Evolutionary conservation across 2,329 filamentous ascomycete species (phyloP).

Genomic region (Fusarium buxicola): DNA sequence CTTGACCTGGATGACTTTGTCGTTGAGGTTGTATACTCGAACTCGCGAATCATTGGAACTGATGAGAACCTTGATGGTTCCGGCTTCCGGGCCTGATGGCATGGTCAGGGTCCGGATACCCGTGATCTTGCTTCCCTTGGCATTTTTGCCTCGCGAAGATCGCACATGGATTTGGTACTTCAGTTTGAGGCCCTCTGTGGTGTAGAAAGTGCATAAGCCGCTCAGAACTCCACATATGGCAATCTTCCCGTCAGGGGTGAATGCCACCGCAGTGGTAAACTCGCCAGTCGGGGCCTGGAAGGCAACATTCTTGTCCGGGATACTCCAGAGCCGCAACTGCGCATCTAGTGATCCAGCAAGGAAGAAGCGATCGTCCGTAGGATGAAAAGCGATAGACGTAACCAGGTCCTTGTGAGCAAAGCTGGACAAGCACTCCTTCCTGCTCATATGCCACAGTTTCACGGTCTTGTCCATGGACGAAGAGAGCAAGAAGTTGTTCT

Average conservation of each 20-base stretch:
- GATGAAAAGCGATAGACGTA: constrained; percentile 94
- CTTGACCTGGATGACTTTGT: constrained; percentile 88
- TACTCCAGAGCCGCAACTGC: constrained; percentile 92
- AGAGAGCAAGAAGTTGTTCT: constrained; percentile 96
- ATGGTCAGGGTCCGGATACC: constrained; percentile 82
- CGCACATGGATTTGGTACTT: constrained; percentile 92
- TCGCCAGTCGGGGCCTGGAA: constrained; percentile 82
- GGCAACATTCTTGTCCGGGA: constrained; percentile 93
- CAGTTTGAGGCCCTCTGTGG: constrained; percentile 88
- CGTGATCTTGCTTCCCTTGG: constrained; percentile 97
- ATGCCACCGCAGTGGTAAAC: constrained; percentile 93
- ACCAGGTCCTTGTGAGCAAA: constrained; percentile 97
- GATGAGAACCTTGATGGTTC: constrained; percentile 84
- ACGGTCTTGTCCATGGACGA: constrained; percentile 99
- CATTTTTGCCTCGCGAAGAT: constrained; percentile 90
- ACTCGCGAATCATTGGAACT: constrained; percentile 96
- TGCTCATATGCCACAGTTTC: constrained; percentile 89
- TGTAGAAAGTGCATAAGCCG: constrained; percentile 89
- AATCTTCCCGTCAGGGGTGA: constrained; percentile 90
- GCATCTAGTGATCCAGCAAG: constrained; percentile 92
- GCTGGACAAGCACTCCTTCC: constrained; percentile 87
- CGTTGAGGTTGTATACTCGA: constrained; percentile 86
- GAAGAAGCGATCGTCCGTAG: constrained; percentile 95
- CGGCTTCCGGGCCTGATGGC: constrained; percentile 60
- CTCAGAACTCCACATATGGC: constrained; percentile 89